phyloP scores from a whole-genome alignment of 768 basidiomycete genomes.

The Tubosaeta sp. region DNA sequence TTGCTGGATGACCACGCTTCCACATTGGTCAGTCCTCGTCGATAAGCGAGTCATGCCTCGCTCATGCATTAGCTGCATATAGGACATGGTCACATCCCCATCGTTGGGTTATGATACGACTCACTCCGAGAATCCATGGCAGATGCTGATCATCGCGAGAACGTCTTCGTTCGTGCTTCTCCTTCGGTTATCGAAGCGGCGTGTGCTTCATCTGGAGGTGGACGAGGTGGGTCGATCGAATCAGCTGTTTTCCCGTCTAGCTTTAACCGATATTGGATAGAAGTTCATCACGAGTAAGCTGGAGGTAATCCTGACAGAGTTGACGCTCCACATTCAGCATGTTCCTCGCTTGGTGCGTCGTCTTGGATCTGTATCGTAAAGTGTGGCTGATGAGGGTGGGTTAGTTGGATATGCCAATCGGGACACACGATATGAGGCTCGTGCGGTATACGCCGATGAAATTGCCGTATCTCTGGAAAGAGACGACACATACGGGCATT shows the following conservation, averaged over 20 bases:
- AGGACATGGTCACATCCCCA: constrained; percentile 8
- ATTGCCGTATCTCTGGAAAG: constrained; percentile 17
- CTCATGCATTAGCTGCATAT: background rate
- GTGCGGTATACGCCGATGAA: constrained; percentile 14
- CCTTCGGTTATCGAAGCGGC: constrained; percentile 13
- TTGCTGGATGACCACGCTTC: constrained; percentile 6
- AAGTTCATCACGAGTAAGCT: constrained; percentile 13
- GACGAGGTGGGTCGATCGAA: constrained; percentile 15
- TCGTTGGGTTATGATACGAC: background rate
- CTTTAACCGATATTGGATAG: constrained; percentile 1
- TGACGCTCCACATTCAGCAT: constrained; percentile 8
- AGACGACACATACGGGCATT: background rate
- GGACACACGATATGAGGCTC: constrained; percentile 14
- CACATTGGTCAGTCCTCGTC: constrained; percentile 9
- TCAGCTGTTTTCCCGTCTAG: background rate
- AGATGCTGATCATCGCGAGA: constrained; percentile 20
- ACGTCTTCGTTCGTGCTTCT: constrained; percentile 19
- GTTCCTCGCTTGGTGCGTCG: constrained; percentile 16
- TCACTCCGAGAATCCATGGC: constrained; percentile 1
- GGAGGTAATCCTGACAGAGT: constrained; percentile 18
- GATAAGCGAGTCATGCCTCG: no score
- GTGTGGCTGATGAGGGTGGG: background rate
- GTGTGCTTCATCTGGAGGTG: constrained; percentile 23
- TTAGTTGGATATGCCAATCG: constrained; percentile 13
- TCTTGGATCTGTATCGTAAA: background rate